Evolutionary conservation across 2,329 filamentous ascomycete species (phyloP).

Genomic region (Madurella mycetomatis): DNA sequence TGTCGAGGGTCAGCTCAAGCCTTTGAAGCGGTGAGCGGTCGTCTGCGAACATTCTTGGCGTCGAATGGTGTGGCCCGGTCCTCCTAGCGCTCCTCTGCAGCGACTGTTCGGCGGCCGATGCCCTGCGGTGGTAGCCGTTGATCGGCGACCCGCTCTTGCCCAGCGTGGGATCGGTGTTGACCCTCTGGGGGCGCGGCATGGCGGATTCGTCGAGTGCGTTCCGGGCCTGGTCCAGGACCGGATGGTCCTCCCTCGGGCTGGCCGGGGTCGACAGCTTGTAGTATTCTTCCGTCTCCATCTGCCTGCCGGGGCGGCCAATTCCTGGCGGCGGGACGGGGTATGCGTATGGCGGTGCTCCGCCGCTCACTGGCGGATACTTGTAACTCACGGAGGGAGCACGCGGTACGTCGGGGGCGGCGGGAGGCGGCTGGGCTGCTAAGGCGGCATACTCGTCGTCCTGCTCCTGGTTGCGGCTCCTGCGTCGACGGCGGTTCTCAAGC

Average conservation of each 20-base stretch:
- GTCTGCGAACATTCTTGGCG: conserved; percentile 61
- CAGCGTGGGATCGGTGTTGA: conserved; percentile 24
- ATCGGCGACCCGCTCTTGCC: conserved; percentile 21
- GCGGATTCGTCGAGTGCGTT: conserved; percentile 29
- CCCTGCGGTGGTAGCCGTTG: conserved; percentile 29
- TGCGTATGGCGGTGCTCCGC: conserved; percentile 28
- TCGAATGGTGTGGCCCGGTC: conserved; percentile 36
- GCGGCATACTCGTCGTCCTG: conserved; percentile 34
- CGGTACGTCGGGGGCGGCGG: conserved; percentile 58
- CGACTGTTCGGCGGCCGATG: conserved; percentile 27
- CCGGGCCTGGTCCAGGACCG: conserved; percentile 29
- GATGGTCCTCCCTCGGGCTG: conserved; percentile 20
- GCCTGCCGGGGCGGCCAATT: conserved; percentile 29
- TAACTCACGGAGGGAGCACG: conserved; percentile 56
- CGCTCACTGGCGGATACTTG: conserved; percentile 44
- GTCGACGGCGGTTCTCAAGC: conserved; percentile 40
- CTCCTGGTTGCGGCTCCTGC: conserved; percentile 40
- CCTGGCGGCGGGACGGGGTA: conserved; percentile 26
- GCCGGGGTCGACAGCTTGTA: conserved; percentile 16
- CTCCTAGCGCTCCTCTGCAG: conserved; percentile 30
- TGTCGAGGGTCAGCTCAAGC: conserved; percentile 83
- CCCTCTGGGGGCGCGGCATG: conserved; percentile 24
- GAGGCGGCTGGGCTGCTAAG: conserved; percentile 34
- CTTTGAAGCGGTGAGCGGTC: conserved; percentile 89
- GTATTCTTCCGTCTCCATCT: conserved; percentile 21